These are phyloP conservation scores for Allomyces javanicus DNA, from an alignment of 192 early-diverging fungal genomes.

Conservation along the genomic window DNA sequence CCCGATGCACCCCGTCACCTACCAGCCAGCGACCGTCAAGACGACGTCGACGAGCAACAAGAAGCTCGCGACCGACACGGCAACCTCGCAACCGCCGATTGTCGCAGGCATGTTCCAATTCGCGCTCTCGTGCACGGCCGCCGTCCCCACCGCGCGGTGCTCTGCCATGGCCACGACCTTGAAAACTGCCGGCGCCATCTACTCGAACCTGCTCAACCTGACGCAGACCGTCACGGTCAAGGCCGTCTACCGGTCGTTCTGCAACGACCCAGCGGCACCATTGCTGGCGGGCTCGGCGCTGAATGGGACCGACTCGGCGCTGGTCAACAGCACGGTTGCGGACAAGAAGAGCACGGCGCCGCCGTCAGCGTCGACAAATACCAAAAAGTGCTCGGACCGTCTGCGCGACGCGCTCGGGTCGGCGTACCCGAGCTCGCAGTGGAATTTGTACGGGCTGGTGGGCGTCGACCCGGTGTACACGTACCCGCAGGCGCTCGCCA, in stretches of 20 bases:
- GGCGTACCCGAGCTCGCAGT: neutral
- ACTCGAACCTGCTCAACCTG: neutral
- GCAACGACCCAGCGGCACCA: neutral
- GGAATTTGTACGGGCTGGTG: neutral
- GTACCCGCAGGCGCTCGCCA: neutral
- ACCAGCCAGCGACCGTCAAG: too few relatives aligned
- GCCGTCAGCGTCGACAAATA: neutral
- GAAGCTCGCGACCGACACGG: too few relatives aligned
- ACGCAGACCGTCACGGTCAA: neutral
- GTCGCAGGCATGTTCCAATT: neutral
- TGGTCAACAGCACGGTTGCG: too few relatives aligned
- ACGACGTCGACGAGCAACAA: too few relatives aligned
- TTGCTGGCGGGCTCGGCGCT: too few relatives aligned
- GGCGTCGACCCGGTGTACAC: neutral
- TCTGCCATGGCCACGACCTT: neutral
- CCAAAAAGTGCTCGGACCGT: neutral
- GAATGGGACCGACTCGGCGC: too few relatives aligned
- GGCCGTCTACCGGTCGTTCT: neutral
- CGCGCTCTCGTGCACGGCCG: neutral
- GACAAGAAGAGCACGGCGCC: neutral
- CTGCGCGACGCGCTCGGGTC: neutral
- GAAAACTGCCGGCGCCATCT: neutral
- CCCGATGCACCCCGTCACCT: too few relatives aligned
- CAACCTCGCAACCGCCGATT: too few relatives aligned
- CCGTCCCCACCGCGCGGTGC: neutral